Conservation (phyloP, 2,329 filamentous ascomycete species). For the Lasiodiplodia sp. region DNA sequence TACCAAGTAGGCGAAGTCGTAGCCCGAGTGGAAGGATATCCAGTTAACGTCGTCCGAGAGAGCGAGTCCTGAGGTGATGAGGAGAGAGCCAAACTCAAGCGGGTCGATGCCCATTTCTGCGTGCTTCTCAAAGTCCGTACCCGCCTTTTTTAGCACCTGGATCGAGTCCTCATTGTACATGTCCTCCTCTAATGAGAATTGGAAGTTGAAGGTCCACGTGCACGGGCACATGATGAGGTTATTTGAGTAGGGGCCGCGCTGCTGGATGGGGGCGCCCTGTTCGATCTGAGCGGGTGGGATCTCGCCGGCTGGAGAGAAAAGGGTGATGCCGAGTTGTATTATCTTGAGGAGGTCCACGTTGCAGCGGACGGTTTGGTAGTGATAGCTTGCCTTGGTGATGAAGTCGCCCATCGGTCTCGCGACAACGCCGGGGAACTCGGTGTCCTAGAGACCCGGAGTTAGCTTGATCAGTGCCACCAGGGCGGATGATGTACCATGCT, state of each 20-base stretch:
- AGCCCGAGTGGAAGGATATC: slow-evolving; percentile 97
- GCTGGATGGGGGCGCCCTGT: slow-evolving; percentile 49
- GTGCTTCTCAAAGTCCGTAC: slow-evolving; percentile 88
- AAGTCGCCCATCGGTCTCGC: slow-evolving; percentile 95
- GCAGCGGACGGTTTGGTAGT: slow-evolving; percentile 95
- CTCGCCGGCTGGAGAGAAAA: slow-evolving; percentile 91
- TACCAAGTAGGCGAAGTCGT: slow-evolving; percentile 96
- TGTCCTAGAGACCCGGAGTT: slow-evolving; percentile 69
- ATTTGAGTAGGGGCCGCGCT: slow-evolving; percentile 54
- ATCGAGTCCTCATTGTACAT: slow-evolving; percentile 99
- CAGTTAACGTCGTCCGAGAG: slow-evolving; percentile 88
- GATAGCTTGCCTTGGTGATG: slow-evolving; percentile 93
- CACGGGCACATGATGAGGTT: slow-evolving; percentile 74
- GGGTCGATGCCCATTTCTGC: slow-evolving; percentile 91
- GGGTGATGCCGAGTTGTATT: slow-evolving; percentile 92
- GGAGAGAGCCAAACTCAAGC: slow-evolving; percentile 82
- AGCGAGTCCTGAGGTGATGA: slow-evolving; percentile 91
- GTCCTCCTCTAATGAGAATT: slow-evolving; percentile 91
- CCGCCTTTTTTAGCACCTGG: slow-evolving; percentile 85
- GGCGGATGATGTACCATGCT: slow-evolving; percentile 76
- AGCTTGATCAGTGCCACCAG: not conserved
- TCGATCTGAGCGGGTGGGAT: slow-evolving; percentile 75
- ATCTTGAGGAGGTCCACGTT: slow-evolving; percentile 98
- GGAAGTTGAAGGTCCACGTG: slow-evolving; percentile 99
- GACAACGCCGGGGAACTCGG: slow-evolving; percentile 97